Conservation (phyloP, 176 grass and related monocot genomes). For the Triticum turgidum region DNA sequence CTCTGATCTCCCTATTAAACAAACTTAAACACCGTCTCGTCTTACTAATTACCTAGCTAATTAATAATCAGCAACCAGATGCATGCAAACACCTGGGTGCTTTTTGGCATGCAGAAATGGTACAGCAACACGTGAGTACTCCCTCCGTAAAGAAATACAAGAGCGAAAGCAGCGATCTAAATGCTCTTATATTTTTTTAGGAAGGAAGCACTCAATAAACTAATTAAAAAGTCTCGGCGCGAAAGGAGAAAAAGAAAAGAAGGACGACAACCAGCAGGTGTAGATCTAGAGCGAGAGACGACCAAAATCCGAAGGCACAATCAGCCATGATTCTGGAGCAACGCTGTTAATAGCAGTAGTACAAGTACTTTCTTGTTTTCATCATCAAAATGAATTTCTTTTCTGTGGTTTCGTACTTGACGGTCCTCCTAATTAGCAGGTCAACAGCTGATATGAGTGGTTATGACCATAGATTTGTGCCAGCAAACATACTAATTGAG, state of each 20-base stretch:
- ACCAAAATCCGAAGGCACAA: slow-evolving; percentile 18
- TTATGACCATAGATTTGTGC: not conserved
- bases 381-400: not conserved
- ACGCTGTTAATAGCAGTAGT: too few relatives aligned
- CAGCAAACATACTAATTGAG: not conserved
- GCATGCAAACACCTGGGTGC: slow-evolving; percentile 21
- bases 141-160: too few relatives aligned
- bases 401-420: not conserved
- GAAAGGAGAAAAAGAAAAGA: not conserved
- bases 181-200: too few relatives aligned
- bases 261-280: not conserved
- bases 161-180: too few relatives aligned
- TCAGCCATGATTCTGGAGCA: not conserved
- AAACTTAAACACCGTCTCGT: not conserved
- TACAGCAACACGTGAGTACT: not conserved
- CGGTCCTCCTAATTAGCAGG: not conserved
- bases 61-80: not conserved
- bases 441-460: slow-evolving; percentile 20
- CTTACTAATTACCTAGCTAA: not conserved
- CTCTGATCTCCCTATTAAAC: not conserved
- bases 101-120: slow-evolving; percentile 29
- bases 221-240: not conserved
- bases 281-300: not conserved
- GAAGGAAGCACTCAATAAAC: too few relatives aligned
- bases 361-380: not conserved